Evolutionary conservation across 306 rosid species (phyloP), one percentile per base, ranked within the genome.

Genomic region (Sechiopsis laciniata): DNA sequence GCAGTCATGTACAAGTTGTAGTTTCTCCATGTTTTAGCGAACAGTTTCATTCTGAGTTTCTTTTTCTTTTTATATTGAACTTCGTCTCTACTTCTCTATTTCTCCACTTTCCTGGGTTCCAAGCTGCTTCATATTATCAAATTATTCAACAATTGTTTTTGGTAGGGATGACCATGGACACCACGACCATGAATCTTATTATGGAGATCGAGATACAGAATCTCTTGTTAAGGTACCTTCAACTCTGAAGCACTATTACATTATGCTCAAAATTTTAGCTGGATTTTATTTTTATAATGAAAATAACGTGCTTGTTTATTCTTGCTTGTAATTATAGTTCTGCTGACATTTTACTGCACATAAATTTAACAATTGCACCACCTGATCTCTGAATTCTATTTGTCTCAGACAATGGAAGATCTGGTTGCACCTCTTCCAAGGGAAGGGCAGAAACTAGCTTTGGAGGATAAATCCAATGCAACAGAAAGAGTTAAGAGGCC

Each of bases 201-300:
- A 90, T 72, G 98, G 98, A 67, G 95, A 94, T 78, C 94, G 98
- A 71, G 98, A 94, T 88, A 79, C 94, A 71, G 98, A 90, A 46
- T 85, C 87, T 76, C 85, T 94, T 61, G 88, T 94, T 82, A 84
- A 94, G 98, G 98, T 94, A 15, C 32, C 17, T 72, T 54, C 53
- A 72, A 55, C 63, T 72, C 19, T 72, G 48, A 35, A 71, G 4
- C 29, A 72, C 59, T 37, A 45, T 45, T 10, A 20, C 35, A 67
- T 17, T 6, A 62, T 11, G 11, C 55, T 66, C n/a, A 48, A 67
- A 42, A 68, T 21, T 21, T 68, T 3, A 48, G 13, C 73, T 48
- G 37, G n/a, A 68, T 21, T 46, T 68, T 24, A 48, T 13, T 68
- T 20, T 50, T 13, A 48, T 48, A 16, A 48, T 21, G 42, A 50